Evolutionary conservation across 1,284 basidiomycete genomes (phyloP).

Genomic region (Ustilago hordei): DNA sequence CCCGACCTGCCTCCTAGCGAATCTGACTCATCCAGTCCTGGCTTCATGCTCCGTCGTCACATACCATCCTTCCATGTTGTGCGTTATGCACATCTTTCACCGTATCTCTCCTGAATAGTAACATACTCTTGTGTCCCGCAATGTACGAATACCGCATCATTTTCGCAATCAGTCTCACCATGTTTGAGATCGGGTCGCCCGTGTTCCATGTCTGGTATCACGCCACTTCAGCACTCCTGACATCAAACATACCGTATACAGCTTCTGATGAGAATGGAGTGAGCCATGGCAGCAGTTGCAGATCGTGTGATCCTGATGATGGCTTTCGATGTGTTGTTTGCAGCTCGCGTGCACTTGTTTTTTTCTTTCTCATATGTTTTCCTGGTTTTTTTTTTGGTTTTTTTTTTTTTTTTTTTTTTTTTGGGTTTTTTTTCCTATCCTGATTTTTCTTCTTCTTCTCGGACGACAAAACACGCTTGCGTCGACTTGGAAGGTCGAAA

Average conservation of each 20-base stretch:
- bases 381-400: constrained; percentile 10
- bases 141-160: constrained; percentile 19
- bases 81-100: neutral
- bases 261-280: neutral
- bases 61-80: neutral
- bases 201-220: neutral
- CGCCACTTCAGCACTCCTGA: neutral
- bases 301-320: neutral
- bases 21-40: neutral
- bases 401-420: constrained; percentile 2
- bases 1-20: constrained; percentile 18
- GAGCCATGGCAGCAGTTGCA: neutral
- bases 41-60: neutral
- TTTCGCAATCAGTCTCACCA: constrained; percentile 5
- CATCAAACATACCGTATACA: neutral
- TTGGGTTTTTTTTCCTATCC: neutral
- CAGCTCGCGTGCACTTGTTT: neutral
- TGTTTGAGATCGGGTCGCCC: neutral
- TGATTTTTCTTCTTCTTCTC: constrained; percentile 11
- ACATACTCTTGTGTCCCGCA: constrained; percentile 3
- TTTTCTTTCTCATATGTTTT: constrained; percentile 1
- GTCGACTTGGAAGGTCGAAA: constrained; percentile 7
- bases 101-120: neutral
- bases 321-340: neutral
- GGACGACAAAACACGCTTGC: constrained; percentile 28